These are phyloP conservation scores for Fusarium sp. DNA, from an alignment of 2,329 filamentous ascomycete species.

Conservation along the genomic window DNA sequence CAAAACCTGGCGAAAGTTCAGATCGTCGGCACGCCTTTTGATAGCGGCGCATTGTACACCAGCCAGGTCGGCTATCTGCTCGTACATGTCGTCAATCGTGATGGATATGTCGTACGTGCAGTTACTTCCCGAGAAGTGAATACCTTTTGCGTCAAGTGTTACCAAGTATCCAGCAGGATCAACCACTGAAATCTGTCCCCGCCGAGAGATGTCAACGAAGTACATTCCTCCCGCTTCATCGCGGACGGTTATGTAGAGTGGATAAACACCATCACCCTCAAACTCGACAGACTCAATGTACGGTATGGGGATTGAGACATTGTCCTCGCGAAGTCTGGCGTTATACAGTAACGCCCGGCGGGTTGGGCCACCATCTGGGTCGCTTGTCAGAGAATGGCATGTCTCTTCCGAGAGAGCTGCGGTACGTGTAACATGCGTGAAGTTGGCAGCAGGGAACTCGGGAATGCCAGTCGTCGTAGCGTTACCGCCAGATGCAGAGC, in stretches of 20 bases:
- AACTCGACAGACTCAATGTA: slow-evolving; percentile 57
- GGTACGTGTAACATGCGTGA: slow-evolving; percentile 52
- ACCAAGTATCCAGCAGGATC: slow-evolving; percentile 52
- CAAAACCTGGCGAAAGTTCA: slow-evolving; percentile 52
- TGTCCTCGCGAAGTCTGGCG: slow-evolving; percentile 48
- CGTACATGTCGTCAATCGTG: slow-evolving; percentile 51
- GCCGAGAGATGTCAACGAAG: slow-evolving; percentile 54
- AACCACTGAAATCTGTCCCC: slow-evolving; percentile 51
- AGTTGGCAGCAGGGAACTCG: slow-evolving; percentile 50
- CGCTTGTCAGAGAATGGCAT: slow-evolving; percentile 51
- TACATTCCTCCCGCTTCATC: slow-evolving; percentile 49
- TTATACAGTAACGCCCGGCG: slow-evolving; percentile 52
- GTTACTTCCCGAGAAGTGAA: slow-evolving; percentile 53
- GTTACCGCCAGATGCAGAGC: slow-evolving; percentile 24
- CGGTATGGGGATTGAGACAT: slow-evolving; percentile 52
- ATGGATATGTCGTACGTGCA: slow-evolving; percentile 54
- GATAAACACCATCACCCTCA: slow-evolving; percentile 50
- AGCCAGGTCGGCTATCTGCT: slow-evolving; percentile 52
- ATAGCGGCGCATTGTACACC: slow-evolving; percentile 50
- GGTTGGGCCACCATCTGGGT: slow-evolving; percentile 41
- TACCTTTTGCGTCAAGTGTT: slow-evolving; percentile 51
- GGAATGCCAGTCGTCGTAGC: slow-evolving; percentile 20
- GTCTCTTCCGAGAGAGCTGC: slow-evolving; percentile 48
- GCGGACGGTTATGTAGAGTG: slow-evolving; percentile 53
- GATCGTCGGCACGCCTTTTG: slow-evolving; percentile 43